These are phyloP conservation scores for Laburnicola sp. DNA, from an alignment of 2,329 filamentous ascomycete species.

Conservation along the genomic window DNA sequence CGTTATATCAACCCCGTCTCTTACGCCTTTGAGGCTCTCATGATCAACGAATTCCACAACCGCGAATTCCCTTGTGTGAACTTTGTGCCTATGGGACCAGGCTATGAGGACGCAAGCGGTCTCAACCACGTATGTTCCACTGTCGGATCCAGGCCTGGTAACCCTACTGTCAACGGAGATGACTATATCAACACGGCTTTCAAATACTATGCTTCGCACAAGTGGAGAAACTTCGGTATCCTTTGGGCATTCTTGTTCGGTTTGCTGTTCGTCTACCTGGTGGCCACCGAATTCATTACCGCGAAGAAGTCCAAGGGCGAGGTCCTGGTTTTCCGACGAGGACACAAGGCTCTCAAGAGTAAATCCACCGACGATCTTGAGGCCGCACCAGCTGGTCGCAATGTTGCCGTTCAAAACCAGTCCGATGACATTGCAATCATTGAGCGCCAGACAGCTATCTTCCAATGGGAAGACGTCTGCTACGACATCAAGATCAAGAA, in stretches of 20 bases:
- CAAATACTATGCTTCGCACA: slow-evolving; percentile 29
- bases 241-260: background rate
- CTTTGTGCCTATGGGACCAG: slow-evolving; percentile 30
- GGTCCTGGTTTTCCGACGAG: slow-evolving; percentile 25
- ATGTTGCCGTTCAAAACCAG: slow-evolving; percentile 43
- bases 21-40: slow-evolving; percentile 78
- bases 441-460: slow-evolving; percentile 71
- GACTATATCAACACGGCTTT: slow-evolving; percentile 22
- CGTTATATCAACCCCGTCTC: slow-evolving; percentile 78
- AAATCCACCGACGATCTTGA: slow-evolving; percentile 49
- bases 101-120: slow-evolving; percentile 23
- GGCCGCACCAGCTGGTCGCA: slow-evolving; percentile 34
- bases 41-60: slow-evolving; percentile 79
- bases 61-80: slow-evolving; percentile 54
- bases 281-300: slow-evolving; percentile 34
- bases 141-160: slow-evolving; percentile 38
- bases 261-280: background rate
- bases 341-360: slow-evolving; percentile 55
- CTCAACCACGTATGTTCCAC: slow-evolving; percentile 34
- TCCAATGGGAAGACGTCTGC: slow-evolving; percentile 84
- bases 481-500: slow-evolving; percentile 80
- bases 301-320: slow-evolving; percentile 19
- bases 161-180: slow-evolving; percentile 35
- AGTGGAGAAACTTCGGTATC: slow-evolving; percentile 56
- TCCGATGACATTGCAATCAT: slow-evolving; percentile 51